These are phyloP conservation scores for Kregervanrija delftensis DNA, from an alignment of 805 yeast genomes.

Conservation along the genomic window DNA sequence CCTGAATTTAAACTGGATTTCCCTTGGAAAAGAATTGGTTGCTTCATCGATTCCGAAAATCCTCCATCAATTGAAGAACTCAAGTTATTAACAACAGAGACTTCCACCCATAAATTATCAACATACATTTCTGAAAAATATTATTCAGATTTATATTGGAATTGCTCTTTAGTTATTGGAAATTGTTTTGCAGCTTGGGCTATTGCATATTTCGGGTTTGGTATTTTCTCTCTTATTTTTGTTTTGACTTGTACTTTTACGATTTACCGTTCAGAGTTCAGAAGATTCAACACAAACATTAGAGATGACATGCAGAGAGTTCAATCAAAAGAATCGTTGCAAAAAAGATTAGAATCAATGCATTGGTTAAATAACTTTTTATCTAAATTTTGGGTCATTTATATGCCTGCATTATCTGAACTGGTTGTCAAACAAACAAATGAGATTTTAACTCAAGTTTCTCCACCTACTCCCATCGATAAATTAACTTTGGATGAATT, in stretches of 20 bases:
- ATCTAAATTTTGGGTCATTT: slow-evolving; percentile 80
- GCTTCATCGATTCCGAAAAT: slow-evolving; percentile 22
- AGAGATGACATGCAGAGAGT: slow-evolving; percentile 71
- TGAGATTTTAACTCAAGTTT: slow-evolving; percentile 57
- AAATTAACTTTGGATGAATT: slow-evolving; percentile 67
- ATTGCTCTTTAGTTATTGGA: slow-evolving; percentile 55
- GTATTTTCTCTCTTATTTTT: slow-evolving; percentile 54
- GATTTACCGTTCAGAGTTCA: slow-evolving; percentile 63
- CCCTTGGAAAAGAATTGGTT: slow-evolving; percentile 31
- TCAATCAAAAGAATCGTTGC: slow-evolving; percentile 56
- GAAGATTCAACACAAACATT: slow-evolving; percentile 67
- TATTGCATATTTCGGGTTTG: slow-evolving; percentile 55
- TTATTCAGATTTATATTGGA: slow-evolving; percentile 67
- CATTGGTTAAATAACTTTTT: slow-evolving; percentile 75
- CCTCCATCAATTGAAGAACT: slow-evolving; percentile 17
- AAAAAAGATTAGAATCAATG: slow-evolving; percentile 63
- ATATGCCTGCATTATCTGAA: slow-evolving; percentile 79
- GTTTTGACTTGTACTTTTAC: slow-evolving; percentile 58
- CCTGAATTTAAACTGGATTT: slow-evolving; percentile 17
- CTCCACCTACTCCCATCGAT: slow-evolving; percentile 81
- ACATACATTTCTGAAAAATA: slow-evolving; percentile 62
- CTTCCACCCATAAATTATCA: slow-evolving; percentile 33
- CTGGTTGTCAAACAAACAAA: slow-evolving; percentile 68
- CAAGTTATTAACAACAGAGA: slow-evolving; percentile 11
- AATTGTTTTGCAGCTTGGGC: slow-evolving; percentile 70